Conservation (phyloP, 2,329 filamentous ascomycete species). For the Fusarium xylarioides region DNA sequence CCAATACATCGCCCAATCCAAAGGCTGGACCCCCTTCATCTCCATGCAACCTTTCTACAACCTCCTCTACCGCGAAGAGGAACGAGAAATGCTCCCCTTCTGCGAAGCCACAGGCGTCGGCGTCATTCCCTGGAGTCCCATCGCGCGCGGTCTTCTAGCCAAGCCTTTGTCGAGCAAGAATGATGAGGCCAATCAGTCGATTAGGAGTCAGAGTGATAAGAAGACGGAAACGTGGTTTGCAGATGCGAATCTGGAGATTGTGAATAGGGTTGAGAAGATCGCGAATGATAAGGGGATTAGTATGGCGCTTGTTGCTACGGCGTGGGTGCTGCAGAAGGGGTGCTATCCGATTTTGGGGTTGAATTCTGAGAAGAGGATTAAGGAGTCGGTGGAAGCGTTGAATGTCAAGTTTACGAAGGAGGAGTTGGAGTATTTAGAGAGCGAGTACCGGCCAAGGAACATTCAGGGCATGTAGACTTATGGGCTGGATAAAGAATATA, state of each 20-base stretch:
- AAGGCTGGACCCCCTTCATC: conserved; percentile 67
- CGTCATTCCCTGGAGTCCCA: conserved; percentile 49
- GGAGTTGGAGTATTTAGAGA: conserved; percentile 69
- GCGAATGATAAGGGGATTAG: conserved; percentile 65
- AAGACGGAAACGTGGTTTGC: conserved; percentile 40
- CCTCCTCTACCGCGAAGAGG: conserved; percentile 68
- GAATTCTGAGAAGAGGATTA: conserved; percentile 65
- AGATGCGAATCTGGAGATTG: conserved; percentile 43
- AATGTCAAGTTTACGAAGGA: conserved; percentile 63
- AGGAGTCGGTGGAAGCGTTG: conserved; percentile 63
- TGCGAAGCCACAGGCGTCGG: conserved; percentile 47
- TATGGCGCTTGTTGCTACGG: conserved; percentile 72
- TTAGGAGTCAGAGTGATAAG: conserved; percentile 34
- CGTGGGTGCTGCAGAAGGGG: conserved; percentile 67
- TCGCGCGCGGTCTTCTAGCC: conserved; percentile 46
- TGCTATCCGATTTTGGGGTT: conserved; percentile 70
- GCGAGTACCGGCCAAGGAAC: conserved; percentile 65
- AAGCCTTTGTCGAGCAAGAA: conserved; percentile 38
- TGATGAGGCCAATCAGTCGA: conserved; percentile 8
- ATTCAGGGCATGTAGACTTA: conserved; percentile 48
- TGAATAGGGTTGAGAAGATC: conserved; percentile 59
- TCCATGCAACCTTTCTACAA: conserved; percentile 69
- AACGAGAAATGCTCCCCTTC: conserved; percentile 53
- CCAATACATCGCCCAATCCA: conserved; percentile 62
- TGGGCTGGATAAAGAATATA: too few species aligned